These are phyloP conservation scores for Ophiostoma triangulosporum DNA, from an alignment of 2,329 filamentous ascomycete genomes.

Conservation along the genomic window DNA sequence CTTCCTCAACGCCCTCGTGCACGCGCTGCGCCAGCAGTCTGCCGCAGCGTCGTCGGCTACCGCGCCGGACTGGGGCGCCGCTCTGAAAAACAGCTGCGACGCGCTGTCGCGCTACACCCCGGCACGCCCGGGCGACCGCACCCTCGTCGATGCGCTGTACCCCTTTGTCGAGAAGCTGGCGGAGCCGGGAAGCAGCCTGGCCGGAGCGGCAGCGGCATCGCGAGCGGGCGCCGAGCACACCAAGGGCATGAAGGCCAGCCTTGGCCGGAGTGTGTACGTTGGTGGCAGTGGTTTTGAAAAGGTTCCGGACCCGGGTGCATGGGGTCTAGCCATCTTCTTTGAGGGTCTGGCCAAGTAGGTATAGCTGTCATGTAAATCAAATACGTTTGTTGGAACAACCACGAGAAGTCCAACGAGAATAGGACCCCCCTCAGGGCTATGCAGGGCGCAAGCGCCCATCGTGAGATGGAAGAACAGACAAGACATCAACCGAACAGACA, in stretches of 20 bases:
- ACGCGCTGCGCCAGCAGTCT: conserved; percentile 36
- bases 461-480: too few species aligned
- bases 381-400: too few species aligned
- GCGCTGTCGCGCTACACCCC: conserved; percentile 75
- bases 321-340: conserved; percentile 67
- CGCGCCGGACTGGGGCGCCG: conserved; percentile 41
- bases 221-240: conserved; percentile 66
- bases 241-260: conserved; percentile 80
- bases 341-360: conserved; percentile 55
- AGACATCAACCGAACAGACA: too few species aligned
- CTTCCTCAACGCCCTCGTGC: conserved; percentile 74
- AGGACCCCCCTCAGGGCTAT: too few species aligned
- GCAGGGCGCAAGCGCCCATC: too few species aligned
- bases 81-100: conserved; percentile 56
- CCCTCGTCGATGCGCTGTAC: conserved; percentile 75
- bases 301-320: conserved; percentile 52
- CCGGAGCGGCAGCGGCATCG: conserved; percentile 62
- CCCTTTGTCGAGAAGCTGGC: conserved; percentile 70
- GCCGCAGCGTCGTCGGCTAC: conserved; percentile 19
- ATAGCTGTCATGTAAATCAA: too few species aligned
- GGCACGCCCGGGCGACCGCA: conserved; percentile 77
- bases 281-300: conserved; percentile 61
- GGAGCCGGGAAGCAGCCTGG: conserved; percentile 44
- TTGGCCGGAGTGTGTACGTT: conserved; percentile 75
- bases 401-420: too few species aligned